These are phyloP conservation scores for Quercus phellos DNA, from an alignment of 331 rosid genomes.

Conservation along the genomic window DNA sequence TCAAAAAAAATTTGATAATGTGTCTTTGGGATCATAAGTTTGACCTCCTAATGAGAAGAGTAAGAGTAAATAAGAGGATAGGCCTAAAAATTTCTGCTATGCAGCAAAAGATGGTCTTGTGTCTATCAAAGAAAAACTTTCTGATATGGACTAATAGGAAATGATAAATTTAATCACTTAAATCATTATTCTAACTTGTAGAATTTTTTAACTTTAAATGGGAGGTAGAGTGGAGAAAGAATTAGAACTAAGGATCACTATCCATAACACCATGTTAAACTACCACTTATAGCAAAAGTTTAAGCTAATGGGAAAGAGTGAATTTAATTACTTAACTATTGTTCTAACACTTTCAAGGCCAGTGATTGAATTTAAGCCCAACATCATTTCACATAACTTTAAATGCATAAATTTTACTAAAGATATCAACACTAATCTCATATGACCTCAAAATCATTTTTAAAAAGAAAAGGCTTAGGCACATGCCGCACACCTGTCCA, in stretches of 20 bases:
- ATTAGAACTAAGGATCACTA: too few species aligned
- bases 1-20: too few species aligned
- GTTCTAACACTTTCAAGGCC: not conserved
- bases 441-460: not conserved
- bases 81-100: not conserved
- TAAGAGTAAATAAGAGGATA: not conserved
- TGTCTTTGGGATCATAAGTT: not conserved
- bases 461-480: slow-evolving; percentile 1
- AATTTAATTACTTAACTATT: too few species aligned
- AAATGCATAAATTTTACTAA: not conserved
- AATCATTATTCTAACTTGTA: too few species aligned
- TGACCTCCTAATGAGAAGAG: not conserved
- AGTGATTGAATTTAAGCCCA: not conserved
- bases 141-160: too few species aligned
- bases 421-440: not conserved
- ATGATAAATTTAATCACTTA: too few species aligned
- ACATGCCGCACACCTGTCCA: slow-evolving; percentile 58
- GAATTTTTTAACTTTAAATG: too few species aligned
- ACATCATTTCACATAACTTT: not conserved
- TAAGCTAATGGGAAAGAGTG: too few species aligned
- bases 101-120: too few species aligned
- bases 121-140: not conserved
- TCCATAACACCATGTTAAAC: too few species aligned
- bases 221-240: too few species aligned
- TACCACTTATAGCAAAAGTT: too few species aligned